Evolutionary conservation across 345 rosid species (phyloP), one percentile per base, ranked within the genome.

Genomic region (Eucalyptus urophylla): DNA sequence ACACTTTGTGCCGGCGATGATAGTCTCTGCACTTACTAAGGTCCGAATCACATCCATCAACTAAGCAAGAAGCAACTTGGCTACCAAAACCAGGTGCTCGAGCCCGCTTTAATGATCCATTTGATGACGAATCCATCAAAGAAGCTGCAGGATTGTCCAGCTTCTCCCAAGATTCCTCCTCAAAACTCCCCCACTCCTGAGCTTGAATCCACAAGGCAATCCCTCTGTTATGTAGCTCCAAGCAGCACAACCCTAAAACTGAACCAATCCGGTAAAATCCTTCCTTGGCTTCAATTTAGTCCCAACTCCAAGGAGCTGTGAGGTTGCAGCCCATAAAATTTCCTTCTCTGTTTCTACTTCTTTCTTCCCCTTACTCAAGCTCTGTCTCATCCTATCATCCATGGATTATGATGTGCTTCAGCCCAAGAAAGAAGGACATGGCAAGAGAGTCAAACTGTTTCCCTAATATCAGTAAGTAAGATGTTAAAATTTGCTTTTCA

Each of bases 1-100:
- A 96, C 6, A 96, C 98, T 92, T 95, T 95, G 92, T 96, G 98
- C 53, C 97, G 93, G 37, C 97, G 91, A 76, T 96, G 96, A 90
- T 96, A 96, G 67, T 96, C 98, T 88, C 94, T 92, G 91, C 97
- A 94, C 90, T 92, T 92, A 90, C 93, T 92, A 51, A 96, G 98
- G 83, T 96, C 97, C 3, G 96, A 92, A 22, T 89, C 92, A 90
- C 98, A 96, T 69, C 96, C 97, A 80, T 96, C 98, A 69, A 95
- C 98, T 94, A 95, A 92, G 93, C 98, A 95, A 53, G 94, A 94
- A 58, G 96, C 94, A 45, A 90, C 92, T 86, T 89, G 96, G 89
- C 91, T 86, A 76, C 92, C 92, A 67, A 54, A 90, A 37, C 91
- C 80, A 86, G 93, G 94, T 29, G 91, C 89, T 80, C 95, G 91